phyloP scores from a whole-genome alignment of 2,329 filamentous ascomycete species.

The Cytospora piceae region DNA sequence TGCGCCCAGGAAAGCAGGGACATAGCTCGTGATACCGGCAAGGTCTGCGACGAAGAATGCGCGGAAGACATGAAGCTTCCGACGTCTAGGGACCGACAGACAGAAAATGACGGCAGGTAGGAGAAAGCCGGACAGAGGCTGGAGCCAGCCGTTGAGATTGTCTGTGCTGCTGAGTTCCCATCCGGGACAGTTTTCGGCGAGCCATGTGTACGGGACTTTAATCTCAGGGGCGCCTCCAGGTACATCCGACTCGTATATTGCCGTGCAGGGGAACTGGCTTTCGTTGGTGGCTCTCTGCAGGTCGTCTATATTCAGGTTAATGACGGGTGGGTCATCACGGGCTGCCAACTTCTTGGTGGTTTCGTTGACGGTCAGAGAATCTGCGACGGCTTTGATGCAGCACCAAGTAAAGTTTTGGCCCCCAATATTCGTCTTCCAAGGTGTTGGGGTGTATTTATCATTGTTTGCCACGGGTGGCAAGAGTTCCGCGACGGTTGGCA shows the following conservation, averaged over 20 bases:
- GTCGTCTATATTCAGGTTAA: slow-evolving; percentile 14
- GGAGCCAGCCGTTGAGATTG: slow-evolving; percentile 35
- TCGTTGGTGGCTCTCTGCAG: background rate
- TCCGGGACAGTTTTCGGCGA: slow-evolving; percentile 33
- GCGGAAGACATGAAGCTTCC: slow-evolving; percentile 33
- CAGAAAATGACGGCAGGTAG: slow-evolving; percentile 38
- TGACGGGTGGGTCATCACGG: slow-evolving; percentile 17
- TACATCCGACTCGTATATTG: slow-evolving; percentile 32
- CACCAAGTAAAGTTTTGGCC: slow-evolving; percentile 37
- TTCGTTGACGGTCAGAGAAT: slow-evolving; percentile 28
- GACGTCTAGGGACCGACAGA: slow-evolving; percentile 35
- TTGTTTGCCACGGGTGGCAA: slow-evolving; percentile 7
- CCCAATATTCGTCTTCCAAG: slow-evolving; percentile 23
- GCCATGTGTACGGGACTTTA: slow-evolving; percentile 32
- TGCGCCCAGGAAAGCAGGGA: slow-evolving; percentile 27
- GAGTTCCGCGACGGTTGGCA: background rate
- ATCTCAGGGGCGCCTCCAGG: slow-evolving; percentile 33
- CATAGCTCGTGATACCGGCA: slow-evolving; percentile 29
- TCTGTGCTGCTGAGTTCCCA: slow-evolving; percentile 33
- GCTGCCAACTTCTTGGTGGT: slow-evolving; percentile 25
- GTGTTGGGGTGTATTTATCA: background rate
- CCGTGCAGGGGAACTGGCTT: slow-evolving; percentile 36
- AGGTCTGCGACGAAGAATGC: slow-evolving; percentile 32
- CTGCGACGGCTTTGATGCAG: slow-evolving; percentile 34
- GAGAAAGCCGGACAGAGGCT: slow-evolving; percentile 36